These are phyloP conservation scores for Bromus sterilis DNA, from an alignment of 176 grass and related monocot genomes.

Conservation along the genomic window DNA sequence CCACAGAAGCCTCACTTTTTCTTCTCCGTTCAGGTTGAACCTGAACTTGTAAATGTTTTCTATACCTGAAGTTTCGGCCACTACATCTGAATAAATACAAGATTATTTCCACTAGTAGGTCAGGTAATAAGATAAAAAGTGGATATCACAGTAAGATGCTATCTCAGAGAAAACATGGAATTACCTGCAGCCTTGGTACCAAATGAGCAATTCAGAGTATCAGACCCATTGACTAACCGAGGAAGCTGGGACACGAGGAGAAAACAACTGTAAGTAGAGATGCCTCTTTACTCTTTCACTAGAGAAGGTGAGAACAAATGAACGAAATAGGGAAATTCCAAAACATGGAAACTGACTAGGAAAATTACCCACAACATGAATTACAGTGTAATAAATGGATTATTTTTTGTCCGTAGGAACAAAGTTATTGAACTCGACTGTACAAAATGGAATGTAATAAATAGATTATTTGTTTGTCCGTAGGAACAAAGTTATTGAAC, in stretches of 20 bases:
- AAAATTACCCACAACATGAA: neutral
- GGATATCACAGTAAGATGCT: neutral
- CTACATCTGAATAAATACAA: neutral
- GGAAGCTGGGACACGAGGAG: neutral
- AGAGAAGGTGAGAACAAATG: neutral
- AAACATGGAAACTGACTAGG: neutral
- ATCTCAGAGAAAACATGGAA: neutral
- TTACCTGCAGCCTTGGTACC: neutral
- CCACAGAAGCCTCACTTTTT: neutral
- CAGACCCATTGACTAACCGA: neutral
- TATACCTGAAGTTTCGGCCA: neutral
- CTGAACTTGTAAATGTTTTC: neutral
- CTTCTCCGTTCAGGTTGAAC: neutral
- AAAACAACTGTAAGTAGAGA: neutral
- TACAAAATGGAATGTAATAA: neutral
- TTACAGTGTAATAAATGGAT: neutral
- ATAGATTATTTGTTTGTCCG: neutral
- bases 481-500: neutral
- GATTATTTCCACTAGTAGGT: too few relatives aligned
- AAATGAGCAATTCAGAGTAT: neutral
- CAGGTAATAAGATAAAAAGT: neutral
- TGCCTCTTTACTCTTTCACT: neutral
- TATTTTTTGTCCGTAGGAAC: neutral
- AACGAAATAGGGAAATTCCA: neutral
- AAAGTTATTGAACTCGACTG: neutral